A percentile compares a stretch with the other conserved stretches of the same genome.
phyloP scores from a whole-genome alignment of 108 stramenopile species.

The Conticribra weissflogii region DNA sequence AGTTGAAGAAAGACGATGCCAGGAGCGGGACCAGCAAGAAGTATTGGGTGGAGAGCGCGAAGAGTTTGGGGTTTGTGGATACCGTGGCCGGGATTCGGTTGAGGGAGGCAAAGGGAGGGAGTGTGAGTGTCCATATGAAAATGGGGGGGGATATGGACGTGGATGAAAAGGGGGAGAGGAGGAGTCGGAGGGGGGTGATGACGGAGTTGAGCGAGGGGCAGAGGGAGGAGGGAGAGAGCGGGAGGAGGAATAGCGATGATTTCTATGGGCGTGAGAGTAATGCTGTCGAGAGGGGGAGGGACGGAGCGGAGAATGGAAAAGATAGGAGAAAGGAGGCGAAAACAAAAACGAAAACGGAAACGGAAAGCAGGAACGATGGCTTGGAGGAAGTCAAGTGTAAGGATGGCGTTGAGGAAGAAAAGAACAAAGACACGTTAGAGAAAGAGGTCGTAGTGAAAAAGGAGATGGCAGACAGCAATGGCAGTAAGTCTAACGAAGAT shows the following conservation, averaged over 20 bases:
- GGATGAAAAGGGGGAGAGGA: too few species aligned
- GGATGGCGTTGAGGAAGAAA: too few species aligned
- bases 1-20: conserved; percentile 77
- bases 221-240: not conserved
- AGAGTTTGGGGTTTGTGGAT: conserved; percentile 76
- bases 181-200: conserved; percentile 35
- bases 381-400: not conserved
- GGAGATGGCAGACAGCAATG: too few species aligned
- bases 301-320: not conserved
- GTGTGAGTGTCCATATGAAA: too few species aligned
- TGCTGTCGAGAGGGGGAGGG: not conserved
- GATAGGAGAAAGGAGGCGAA: conserved; percentile 9
- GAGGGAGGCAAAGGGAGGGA: too few species aligned
- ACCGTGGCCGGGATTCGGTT: conserved; percentile 73
- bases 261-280: not conserved
- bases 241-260: not conserved
- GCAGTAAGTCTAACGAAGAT: too few species aligned
- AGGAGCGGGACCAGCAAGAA: conserved; percentile 78
- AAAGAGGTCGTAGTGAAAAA: too few species aligned
- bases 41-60: conserved; percentile 82
- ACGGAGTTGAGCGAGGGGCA: not conserved
- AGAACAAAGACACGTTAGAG: too few species aligned
- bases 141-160: too few species aligned
- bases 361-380: too few species aligned
- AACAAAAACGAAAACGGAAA: not conserved